These are phyloP conservation scores for Neurospora cerealis DNA, from an alignment of 495 filamentous ascomycete genomes.

Conservation along the genomic window DNA sequence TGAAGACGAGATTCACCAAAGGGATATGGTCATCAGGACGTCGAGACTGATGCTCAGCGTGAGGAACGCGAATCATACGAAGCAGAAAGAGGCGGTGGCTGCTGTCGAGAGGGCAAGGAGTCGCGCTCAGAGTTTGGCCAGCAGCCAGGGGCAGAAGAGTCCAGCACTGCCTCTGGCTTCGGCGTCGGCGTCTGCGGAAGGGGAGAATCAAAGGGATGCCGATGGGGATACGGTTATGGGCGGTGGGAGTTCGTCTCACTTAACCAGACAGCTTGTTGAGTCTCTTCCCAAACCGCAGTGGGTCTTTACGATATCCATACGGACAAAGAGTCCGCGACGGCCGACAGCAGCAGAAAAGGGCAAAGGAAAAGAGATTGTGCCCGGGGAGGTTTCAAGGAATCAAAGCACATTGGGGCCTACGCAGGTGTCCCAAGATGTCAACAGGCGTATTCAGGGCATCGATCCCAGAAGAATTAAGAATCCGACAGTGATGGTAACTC, in stretches of 20 bases:
- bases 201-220: not conserved
- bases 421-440: not conserved
- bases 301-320: not conserved
- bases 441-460: not conserved
- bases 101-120: not conserved
- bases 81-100: not conserved
- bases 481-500: not conserved
- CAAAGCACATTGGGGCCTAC: not conserved
- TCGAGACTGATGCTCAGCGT: not conserved
- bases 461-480: not conserved
- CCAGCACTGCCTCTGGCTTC: not conserved
- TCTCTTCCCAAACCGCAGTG: not conserved
- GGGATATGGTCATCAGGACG: not conserved
- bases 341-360: not conserved
- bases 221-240: slow-evolving; percentile 1
- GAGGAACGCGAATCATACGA: not conserved
- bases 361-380: not conserved
- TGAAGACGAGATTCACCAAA: not conserved
- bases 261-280: not conserved
- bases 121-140: not conserved
- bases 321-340: not conserved
- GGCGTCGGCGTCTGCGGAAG: not conserved
- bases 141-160: not conserved
- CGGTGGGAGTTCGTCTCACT: not conserved
- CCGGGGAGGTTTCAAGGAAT: not conserved